These are phyloP conservation scores for Diaporthe vaccinii DNA, from an alignment of 2,329 filamentous ascomycete genomes.

Conservation along the genomic window DNA sequence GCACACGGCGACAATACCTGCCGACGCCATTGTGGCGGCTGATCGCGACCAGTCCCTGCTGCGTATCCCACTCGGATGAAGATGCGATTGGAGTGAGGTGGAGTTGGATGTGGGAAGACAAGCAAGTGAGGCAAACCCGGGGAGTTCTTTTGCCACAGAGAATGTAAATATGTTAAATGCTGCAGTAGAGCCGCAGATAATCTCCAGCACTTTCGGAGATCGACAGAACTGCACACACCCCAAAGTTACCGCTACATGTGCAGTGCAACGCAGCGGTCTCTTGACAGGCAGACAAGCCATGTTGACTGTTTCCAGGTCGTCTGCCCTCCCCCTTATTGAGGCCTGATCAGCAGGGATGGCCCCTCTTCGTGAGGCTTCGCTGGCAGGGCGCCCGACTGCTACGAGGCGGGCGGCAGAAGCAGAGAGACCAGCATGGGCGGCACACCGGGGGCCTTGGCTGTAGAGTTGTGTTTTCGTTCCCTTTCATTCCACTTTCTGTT, in stretches of 20 bases:
- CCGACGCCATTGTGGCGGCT: slow-evolving; percentile 18
- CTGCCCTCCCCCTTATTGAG: slow-evolving; percentile 32
- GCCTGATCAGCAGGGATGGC: slow-evolving; percentile 41
- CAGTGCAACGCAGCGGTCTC: slow-evolving; percentile 36
- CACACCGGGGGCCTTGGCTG: slow-evolving; percentile 12
- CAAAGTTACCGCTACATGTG: slow-evolving; percentile 25
- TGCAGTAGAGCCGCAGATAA: slow-evolving; percentile 31
- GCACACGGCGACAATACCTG: slow-evolving; percentile 13
- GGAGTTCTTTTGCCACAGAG: slow-evolving; percentile 22
- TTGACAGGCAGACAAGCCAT: slow-evolving; percentile 32
- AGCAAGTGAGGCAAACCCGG: slow-evolving; percentile 25
- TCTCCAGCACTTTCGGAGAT: slow-evolving; percentile 33
- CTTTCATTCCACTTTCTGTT: slow-evolving; percentile 13
- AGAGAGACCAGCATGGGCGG: background rate
- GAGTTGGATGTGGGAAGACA: background rate
- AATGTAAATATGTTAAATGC: slow-evolving; percentile 8
- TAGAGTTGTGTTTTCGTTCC: slow-evolving; percentile 22
- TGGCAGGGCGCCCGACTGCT: slow-evolving; percentile 28
- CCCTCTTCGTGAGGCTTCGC: slow-evolving; percentile 33
- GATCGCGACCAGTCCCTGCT: background rate
- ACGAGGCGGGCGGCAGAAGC: slow-evolving; percentile 18
- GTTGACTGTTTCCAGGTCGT: slow-evolving; percentile 26
- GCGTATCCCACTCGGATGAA: slow-evolving; percentile 3
- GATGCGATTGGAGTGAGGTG: slow-evolving; percentile 21
- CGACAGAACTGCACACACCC: slow-evolving; percentile 30